Conservation (phyloP, 768 basidiomycete species). For the Nidularia pulvinata region DNA sequence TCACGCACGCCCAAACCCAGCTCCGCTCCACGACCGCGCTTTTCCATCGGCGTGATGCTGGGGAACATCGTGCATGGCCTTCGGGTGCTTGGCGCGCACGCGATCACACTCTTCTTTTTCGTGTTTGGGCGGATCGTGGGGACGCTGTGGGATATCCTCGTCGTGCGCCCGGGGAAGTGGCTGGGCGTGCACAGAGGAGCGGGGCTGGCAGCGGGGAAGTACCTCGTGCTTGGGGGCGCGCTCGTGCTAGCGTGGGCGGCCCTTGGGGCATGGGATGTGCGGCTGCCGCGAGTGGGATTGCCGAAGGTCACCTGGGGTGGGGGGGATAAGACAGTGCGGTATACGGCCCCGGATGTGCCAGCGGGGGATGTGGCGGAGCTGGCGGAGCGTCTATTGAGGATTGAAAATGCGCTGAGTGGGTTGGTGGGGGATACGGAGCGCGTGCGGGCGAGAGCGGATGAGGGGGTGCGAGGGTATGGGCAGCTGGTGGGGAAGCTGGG, state of each 20-base stretch:
- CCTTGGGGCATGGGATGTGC: no score
- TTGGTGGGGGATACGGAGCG: constrained; percentile 58
- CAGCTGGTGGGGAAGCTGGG: constrained; percentile 57
- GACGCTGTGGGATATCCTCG: constrained; percentile 40
- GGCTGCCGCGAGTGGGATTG: no score
- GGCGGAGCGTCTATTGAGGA: constrained; percentile 54
- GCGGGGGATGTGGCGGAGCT: constrained; percentile 69
- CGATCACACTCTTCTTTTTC: constrained; percentile 25
- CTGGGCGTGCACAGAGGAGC: neutral
- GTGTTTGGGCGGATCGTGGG: constrained; percentile 49
- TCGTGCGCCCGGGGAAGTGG: constrained; percentile 25
- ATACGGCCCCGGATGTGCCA: constrained; percentile 25
- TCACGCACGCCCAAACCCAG: constrained; percentile 28
- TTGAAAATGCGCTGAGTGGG: constrained; percentile 64
- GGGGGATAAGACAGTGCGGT: constrained; percentile 1
- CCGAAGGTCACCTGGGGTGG: no score
- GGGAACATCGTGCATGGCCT: neutral
- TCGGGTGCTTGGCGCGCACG: constrained; percentile 3
- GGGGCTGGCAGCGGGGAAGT: constrained; percentile 21
- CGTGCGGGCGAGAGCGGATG: constrained; percentile 48
- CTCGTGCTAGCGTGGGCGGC: constrained; percentile 44
- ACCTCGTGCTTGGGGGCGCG: constrained; percentile 37
- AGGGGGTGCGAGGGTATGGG: constrained; percentile 44
- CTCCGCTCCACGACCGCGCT: neutral
- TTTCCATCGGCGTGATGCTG: neutral